Percentiles rank a stretch among this genome's conserved stretches.
These are phyloP conservation scores for Sherardia arvensis DNA, from an alignment of 257 asterid genomes.

Conservation along the genomic window DNA sequence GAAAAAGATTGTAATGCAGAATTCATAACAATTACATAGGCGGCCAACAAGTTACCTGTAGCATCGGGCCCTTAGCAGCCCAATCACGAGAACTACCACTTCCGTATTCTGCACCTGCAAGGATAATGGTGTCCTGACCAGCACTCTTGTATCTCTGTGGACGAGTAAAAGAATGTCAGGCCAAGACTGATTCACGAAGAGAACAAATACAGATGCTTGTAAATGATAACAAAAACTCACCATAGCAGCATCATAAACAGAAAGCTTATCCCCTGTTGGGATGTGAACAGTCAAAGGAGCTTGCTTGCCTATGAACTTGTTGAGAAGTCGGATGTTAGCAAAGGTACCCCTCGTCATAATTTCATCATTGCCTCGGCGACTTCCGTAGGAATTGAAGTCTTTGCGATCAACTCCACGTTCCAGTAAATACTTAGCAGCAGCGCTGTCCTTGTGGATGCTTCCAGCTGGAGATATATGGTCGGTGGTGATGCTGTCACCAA, in stretches of 20 bases:
- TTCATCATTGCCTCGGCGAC: conserved; percentile 97
- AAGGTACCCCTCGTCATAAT: conserved; percentile 96
- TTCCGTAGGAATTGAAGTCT: conserved; percentile 91
- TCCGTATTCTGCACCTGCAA: conserved; percentile 97
- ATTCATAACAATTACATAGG: neutral
- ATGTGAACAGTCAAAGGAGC: conserved; percentile 89
- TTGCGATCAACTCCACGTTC: conserved; percentile 83
- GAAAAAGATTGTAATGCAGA: neutral
- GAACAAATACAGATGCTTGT: neutral
- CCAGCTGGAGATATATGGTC: conserved; percentile 98
- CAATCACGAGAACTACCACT: conserved; percentile 98
- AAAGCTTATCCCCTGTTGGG: conserved; percentile 78
- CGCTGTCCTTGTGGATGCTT: conserved; percentile 86
- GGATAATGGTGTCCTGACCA: conserved; percentile 67
- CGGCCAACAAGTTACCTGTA: conserved; percentile 43
- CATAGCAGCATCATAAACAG: conserved; percentile 82
- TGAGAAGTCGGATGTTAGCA: conserved; percentile 76
- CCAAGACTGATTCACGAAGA: neutral
- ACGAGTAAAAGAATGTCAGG: neutral
- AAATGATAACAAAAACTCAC: conserved; percentile 26
- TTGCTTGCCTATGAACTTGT: conserved; percentile 73
- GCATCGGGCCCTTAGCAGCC: conserved; percentile 99
- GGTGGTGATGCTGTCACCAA: conserved; percentile 94
- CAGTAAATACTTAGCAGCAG: conserved; percentile 76
- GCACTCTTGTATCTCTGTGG: conserved; percentile 68